Conservation (phyloP, 257 asterid genomes). For the Rhazya stricta region DNA sequence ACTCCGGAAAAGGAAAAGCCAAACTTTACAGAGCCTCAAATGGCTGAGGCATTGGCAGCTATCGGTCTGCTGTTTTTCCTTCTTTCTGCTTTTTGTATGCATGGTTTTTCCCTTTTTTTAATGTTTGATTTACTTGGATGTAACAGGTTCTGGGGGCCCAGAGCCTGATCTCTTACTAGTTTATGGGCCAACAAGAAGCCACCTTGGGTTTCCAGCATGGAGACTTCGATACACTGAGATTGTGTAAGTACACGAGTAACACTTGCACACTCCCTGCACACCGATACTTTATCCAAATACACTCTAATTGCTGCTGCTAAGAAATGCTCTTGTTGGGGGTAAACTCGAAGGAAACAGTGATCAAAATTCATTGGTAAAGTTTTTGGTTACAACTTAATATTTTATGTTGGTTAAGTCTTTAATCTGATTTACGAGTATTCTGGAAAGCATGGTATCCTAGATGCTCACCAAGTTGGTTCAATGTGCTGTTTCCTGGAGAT, state of each 20-base stretch:
- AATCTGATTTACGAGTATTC: background rate
- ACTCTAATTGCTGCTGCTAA: background rate
- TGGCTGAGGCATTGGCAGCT: conserved; percentile 61
- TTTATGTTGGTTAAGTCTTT: background rate
- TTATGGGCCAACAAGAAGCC: conserved; percentile 90
- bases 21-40: conserved; percentile 60
- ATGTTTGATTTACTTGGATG: conserved; percentile 16
- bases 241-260: conserved; percentile 49
- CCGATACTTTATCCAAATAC: background rate
- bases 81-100: conserved; percentile 4
- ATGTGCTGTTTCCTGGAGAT: background rate
- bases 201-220: conserved; percentile 95
- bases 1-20: conserved; percentile 33
- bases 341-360: background rate
- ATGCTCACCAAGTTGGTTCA: background rate
- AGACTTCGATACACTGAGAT: conserved; percentile 93
- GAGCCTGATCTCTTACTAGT: conserved; percentile 84
- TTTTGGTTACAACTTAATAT: background rate
- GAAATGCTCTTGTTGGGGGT: background rate
- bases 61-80: conserved; percentile 44
- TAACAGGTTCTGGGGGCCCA: conserved; percentile 55
- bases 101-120: background rate
- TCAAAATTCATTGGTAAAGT: too few relatives aligned
- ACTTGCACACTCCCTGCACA: background rate
- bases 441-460: background rate